phyloP scores from a whole-genome alignment of 2,329 filamentous ascomycete species.

The Leptographium lundbergii region DNA sequence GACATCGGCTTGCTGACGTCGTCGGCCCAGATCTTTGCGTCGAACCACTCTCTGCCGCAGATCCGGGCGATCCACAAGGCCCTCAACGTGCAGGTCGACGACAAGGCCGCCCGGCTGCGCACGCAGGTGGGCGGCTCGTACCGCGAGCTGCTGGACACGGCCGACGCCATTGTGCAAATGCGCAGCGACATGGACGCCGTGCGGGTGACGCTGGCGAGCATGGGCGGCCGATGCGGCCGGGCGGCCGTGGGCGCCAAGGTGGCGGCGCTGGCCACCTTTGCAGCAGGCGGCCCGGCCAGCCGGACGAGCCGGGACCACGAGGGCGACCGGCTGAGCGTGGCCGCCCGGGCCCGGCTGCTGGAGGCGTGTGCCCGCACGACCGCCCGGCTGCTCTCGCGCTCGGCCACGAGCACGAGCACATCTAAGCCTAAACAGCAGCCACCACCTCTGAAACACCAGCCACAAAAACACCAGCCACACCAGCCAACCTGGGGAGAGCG shows the following conservation, averaged over 20 bases:
- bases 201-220: constrained; percentile 55
- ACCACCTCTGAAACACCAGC: not conserved
- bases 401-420: constrained; percentile 16
- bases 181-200: constrained; percentile 62
- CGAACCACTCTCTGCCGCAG: constrained; percentile 46
- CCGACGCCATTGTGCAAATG: constrained; percentile 90
- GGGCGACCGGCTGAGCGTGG: constrained; percentile 14
- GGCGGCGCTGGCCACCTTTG: constrained; percentile 39
- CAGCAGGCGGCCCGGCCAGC: constrained; percentile 2
- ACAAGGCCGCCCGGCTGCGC: constrained; percentile 48
- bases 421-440: not conserved
- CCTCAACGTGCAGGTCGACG: constrained; percentile 46
- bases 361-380: constrained; percentile 38
- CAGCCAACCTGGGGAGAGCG: constrained; percentile 28
- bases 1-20: constrained; percentile 36
- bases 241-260: constrained; percentile 55
- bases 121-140: constrained; percentile 59
- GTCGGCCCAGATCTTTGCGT: constrained; percentile 40
- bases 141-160: constrained; percentile 79
- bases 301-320: not conserved
- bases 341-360: constrained; percentile 36
- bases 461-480: not conserved
- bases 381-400: constrained; percentile 29
- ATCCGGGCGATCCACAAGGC: constrained; percentile 50
- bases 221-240: constrained; percentile 69